These are phyloP conservation scores for Periconia sp. DNA, from an alignment of 2,329 filamentous ascomycete species.

Conservation along the genomic window DNA sequence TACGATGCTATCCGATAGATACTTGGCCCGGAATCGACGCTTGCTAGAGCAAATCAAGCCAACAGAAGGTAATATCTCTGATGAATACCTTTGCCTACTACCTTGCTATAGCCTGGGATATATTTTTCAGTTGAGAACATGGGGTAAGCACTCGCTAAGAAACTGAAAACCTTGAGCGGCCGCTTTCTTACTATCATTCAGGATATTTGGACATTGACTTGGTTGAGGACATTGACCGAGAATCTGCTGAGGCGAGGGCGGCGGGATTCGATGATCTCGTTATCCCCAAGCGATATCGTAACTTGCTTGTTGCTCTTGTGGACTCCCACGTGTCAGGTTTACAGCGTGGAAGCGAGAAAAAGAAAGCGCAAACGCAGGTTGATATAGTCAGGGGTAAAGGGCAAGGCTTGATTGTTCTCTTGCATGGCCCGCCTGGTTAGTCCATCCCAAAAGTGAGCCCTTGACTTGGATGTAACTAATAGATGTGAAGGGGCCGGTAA, in stretches of 20 bases:
- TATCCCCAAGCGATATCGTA: conserved; percentile 28
- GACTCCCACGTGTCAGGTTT: conserved; percentile 20
- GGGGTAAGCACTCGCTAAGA: conserved; percentile 1
- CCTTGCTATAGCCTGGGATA: conserved; percentile 6
- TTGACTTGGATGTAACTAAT: neutral
- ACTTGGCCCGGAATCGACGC: neutral
- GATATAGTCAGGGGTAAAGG: conserved; percentile 14
- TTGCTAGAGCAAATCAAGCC: neutral
- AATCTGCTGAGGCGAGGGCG: neutral
- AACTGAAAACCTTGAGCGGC: neutral
- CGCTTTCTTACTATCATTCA: neutral
- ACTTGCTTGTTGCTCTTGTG: conserved; percentile 36
- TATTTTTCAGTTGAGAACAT: conserved; percentile 8
- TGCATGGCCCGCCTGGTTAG: conserved; percentile 7
- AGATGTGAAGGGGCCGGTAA: conserved; percentile 72
- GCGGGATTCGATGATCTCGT: conserved; percentile 23
- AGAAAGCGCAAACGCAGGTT: conserved; percentile 2
- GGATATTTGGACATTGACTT: conserved; percentile 6
- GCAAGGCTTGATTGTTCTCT: conserved; percentile 12
- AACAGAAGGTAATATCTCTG: neutral
- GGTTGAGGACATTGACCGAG: conserved; percentile 7
- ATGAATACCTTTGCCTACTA: conserved; percentile 3
- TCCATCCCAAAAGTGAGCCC: neutral
- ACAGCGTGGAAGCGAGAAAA: conserved; percentile 11
- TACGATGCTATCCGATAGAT: conserved; percentile 1